These are phyloP conservation scores for Filobasidium floriforme DNA, from an alignment of 768 basidiomycete species.

Conservation along the genomic window DNA sequence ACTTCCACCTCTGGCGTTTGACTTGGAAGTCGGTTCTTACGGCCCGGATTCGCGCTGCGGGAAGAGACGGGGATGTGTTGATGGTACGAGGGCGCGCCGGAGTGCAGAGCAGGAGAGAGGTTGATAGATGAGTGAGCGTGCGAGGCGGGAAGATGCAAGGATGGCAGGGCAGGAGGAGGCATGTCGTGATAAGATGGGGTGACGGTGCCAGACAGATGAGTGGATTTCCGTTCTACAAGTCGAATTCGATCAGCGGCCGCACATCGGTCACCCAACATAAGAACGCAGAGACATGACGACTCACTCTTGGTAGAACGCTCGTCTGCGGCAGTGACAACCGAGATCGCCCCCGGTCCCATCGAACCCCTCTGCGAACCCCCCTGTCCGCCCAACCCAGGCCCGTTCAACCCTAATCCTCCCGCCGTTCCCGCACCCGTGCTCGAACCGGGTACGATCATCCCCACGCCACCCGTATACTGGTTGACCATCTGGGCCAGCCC, in stretches of 20 bases:
- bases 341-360: constrained; percentile 13
- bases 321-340: constrained; percentile 25
- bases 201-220: constrained; percentile 15
- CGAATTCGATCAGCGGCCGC: constrained; percentile 10
- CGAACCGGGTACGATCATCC: neutral
- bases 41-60: constrained; percentile 1
- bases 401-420: too few relatives aligned
- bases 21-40: neutral
- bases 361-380: constrained; percentile 9
- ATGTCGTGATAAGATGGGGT: constrained; percentile 6
- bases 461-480: neutral
- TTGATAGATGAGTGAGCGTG: constrained; percentile 21
- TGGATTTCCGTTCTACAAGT: constrained; percentile 35
- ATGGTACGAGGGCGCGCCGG: constrained; percentile 13
- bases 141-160: constrained; percentile 21
- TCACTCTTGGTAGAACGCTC: constrained; percentile 34
- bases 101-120: constrained; percentile 15
- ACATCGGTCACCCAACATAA: neutral
- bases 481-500: neutral
- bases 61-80: constrained; percentile 19
- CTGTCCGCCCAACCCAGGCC: too few relatives aligned
- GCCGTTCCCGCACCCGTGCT: too few relatives aligned
- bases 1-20: constrained; percentile 19
- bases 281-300: constrained; percentile 12
- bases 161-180: constrained; percentile 26